A percentile compares a stretch with the other conserved stretches of the same genome.
These are phyloP conservation scores for Pseudogymnoascus pannorum DNA, from an alignment of 2,329 filamentous ascomycete genomes.

Conservation along the genomic window DNA sequence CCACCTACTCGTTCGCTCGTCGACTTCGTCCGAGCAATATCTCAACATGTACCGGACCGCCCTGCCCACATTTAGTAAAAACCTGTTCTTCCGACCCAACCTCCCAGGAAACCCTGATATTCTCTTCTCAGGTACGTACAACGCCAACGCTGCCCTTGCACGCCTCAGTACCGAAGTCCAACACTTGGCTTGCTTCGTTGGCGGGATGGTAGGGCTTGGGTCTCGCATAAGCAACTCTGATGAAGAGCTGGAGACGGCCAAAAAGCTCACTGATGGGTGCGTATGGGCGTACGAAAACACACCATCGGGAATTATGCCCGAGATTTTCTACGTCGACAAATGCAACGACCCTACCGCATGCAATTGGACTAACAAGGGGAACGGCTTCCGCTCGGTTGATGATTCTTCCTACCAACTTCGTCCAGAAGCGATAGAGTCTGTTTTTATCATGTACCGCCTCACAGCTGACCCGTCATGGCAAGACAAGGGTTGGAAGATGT, in stretches of 20 bases:
- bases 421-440: constrained; percentile 60
- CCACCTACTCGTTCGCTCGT: constrained; percentile 52
- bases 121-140: constrained; percentile 45
- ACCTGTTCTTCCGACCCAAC: constrained; percentile 66
- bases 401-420: constrained; percentile 41
- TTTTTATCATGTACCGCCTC: constrained; percentile 49
- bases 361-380: constrained; percentile 18
- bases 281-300: constrained; percentile 54
- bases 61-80: constrained; percentile 50
- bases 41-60: constrained; percentile 55
- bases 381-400: constrained; percentile 13
- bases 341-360: constrained; percentile 21
- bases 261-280: constrained; percentile 54
- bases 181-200: constrained; percentile 65
- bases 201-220: constrained; percentile 62
- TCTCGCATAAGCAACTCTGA: constrained; percentile 51
- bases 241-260: constrained; percentile 48
- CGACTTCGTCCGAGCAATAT: constrained; percentile 52
- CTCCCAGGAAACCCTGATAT: constrained; percentile 54
- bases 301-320: constrained; percentile 54
- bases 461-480: constrained; percentile 29
- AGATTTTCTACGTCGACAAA: constrained; percentile 38
- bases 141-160: constrained; percentile 14
- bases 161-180: constrained; percentile 39
- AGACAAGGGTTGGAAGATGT: constrained; percentile 43